A percentile compares a stretch with the other conserved stretches of the same genome.
phyloP scores from a whole-genome alignment of 208 protist species.

The Paratrypanosoma confusum region DNA sequence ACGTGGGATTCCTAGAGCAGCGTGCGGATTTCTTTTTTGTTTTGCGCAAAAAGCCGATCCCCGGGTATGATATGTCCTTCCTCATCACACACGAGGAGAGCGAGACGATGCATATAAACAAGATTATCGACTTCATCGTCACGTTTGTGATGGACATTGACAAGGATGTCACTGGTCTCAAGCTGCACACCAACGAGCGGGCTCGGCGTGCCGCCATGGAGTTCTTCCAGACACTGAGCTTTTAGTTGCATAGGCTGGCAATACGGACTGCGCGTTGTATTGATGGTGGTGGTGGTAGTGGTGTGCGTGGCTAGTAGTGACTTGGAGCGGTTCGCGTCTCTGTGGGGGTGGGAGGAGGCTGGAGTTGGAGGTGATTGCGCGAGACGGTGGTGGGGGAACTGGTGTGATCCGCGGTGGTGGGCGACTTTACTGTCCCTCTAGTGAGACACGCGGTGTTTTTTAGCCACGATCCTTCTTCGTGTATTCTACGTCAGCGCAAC shows the following conservation, averaged over 20 bases:
- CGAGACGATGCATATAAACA: conserved; percentile 89
- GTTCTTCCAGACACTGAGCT: conserved; percentile 21
- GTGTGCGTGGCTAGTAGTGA: no score
- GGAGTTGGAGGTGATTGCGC: no score
- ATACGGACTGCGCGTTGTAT: no score
- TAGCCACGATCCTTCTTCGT: no score
- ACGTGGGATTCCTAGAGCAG: conserved; percentile 91
- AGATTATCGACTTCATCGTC: conserved; percentile 96
- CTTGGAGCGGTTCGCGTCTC: neutral
- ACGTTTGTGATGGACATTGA: conserved; percentile 94
- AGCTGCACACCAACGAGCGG: conserved; percentile 55
- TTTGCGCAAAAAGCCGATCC: conserved; percentile 86
- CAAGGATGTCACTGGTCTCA: conserved; percentile 92
- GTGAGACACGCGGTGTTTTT: no score
- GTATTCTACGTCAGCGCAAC: no score
- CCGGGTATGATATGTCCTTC: conserved; percentile 95
- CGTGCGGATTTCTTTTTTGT: conserved; percentile 93
- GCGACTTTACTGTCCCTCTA: no score
- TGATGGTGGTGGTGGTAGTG: no score
- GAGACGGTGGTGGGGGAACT: no score
- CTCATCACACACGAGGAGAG: conserved; percentile 96
- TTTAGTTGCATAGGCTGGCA: no score
- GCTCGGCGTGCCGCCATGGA: conserved; percentile 22
- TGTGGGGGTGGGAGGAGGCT: no score
- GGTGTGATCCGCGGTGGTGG: no score